Percentiles rank a stretch among this genome's conserved stretches.
These are phyloP conservation scores for Porogramme epimiltina DNA, from an alignment of 1,284 basidiomycete genomes.

Conservation along the genomic window DNA sequence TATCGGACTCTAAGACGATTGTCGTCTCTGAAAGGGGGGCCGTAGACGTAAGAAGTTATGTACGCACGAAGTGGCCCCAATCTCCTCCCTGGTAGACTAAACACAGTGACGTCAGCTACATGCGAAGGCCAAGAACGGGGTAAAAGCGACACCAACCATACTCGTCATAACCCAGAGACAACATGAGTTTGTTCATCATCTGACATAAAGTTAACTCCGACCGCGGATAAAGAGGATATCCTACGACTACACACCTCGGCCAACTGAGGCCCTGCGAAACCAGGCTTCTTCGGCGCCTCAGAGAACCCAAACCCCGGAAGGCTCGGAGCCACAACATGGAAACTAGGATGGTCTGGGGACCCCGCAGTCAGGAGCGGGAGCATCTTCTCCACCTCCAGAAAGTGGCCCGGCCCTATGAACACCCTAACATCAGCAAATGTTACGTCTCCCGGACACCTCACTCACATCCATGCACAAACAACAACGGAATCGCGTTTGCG, in stretches of 20 bases:
- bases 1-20: too few relatives aligned
- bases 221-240: background rate
- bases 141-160: slow-evolving; percentile 22
- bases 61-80: background rate
- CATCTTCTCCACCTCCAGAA: slow-evolving; percentile 56
- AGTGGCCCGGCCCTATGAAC: slow-evolving; percentile 70
- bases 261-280: slow-evolving; percentile 33
- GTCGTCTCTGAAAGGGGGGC: too few relatives aligned
- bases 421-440: too few relatives aligned
- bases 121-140: background rate
- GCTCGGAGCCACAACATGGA: slow-evolving; percentile 58
- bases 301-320: slow-evolving; percentile 62
- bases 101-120: background rate
- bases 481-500: slow-evolving; percentile 41
- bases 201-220: slow-evolving; percentile 9
- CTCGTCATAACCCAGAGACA: slow-evolving; percentile 28
- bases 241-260: slow-evolving; percentile 24
- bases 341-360: slow-evolving; percentile 48
- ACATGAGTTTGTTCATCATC: slow-evolving; percentile 33
- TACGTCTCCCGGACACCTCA: too few relatives aligned
- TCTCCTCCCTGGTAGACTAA: slow-evolving; percentile 1
- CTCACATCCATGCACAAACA: slow-evolving; percentile 50
- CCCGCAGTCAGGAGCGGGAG: slow-evolving; percentile 48
- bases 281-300: slow-evolving; percentile 40
- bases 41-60: too few relatives aligned